Conservation (phyloP, 2,329 filamentous ascomycete genomes). For the Clonostachys rosea region DNA sequence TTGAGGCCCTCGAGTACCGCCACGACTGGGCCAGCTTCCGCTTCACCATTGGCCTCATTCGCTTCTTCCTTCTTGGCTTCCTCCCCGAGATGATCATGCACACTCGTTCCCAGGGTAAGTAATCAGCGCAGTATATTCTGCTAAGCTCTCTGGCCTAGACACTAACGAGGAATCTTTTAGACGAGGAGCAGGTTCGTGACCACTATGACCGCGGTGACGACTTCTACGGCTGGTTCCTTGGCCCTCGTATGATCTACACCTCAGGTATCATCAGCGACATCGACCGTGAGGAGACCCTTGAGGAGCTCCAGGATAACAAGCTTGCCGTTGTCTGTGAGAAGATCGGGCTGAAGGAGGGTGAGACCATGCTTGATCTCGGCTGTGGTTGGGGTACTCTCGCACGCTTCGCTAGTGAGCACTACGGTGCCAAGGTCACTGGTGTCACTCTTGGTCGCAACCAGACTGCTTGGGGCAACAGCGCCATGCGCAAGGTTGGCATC, state of each 20-base stretch:
- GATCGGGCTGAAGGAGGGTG: constrained; percentile 76
- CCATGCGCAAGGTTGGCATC: constrained; percentile 76
- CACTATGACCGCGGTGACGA: constrained; percentile 98
- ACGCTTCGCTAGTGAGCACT: constrained; percentile 89
- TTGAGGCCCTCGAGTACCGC: constrained; percentile 88
- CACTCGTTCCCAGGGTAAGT: constrained; percentile 71
- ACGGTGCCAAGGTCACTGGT: constrained; percentile 80
- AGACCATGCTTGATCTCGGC: constrained; percentile 87
- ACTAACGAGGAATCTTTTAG: constrained; percentile 6
- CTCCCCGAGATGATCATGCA: constrained; percentile 90
- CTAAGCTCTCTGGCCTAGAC: constrained; percentile 22
- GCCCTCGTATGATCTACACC: constrained; percentile 98
- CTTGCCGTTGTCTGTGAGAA: constrained; percentile 93
- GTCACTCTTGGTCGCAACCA: constrained; percentile 94
- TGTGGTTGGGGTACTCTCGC: constrained; percentile 97
- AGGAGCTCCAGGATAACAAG: constrained; percentile 98
- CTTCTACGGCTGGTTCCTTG: constrained; percentile 98
- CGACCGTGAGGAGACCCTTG: constrained; percentile 81
- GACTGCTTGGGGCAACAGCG: constrained; percentile 93
- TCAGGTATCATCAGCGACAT: constrained; percentile 89
- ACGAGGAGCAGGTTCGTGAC: constrained; percentile 95
- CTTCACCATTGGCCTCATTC: constrained; percentile 82
- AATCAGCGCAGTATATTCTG: constrained; percentile 61
- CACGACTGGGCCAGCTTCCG: constrained; percentile 97
- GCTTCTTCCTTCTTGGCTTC: constrained; percentile 83